phyloP scores from a whole-genome alignment of 495 filamentous ascomycete species.

The Podospora sp. region DNA sequence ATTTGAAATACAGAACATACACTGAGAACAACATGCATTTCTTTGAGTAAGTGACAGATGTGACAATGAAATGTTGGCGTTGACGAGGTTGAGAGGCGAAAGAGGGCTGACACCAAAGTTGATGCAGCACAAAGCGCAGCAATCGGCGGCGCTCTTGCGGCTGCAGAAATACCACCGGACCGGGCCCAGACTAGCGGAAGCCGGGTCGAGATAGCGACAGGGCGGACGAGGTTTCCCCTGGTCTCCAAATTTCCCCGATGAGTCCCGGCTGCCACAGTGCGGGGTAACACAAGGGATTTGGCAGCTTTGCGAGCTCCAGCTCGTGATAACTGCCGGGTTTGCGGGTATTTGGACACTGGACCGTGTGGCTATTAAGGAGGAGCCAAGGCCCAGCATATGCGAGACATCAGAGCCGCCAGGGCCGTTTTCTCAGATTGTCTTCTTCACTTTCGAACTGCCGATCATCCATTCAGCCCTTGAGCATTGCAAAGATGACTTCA shows the following conservation, averaged over 20 bases:
- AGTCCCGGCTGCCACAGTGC: not conserved
- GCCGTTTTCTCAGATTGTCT: not conserved
- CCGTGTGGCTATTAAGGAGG: not conserved
- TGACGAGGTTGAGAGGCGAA: not conserved
- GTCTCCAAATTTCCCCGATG: not conserved
- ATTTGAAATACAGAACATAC: no score
- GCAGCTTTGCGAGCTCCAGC: not conserved
- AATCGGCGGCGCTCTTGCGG: not conserved
- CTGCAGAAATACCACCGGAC: not conserved
- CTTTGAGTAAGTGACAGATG: no score
- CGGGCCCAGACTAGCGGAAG: not conserved
- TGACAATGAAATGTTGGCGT: no score
- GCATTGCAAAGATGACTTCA: conserved; percentile 38
- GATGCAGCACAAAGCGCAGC: not conserved
- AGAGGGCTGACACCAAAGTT: not conserved
- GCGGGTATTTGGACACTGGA: not conserved
- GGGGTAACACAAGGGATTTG: not conserved
- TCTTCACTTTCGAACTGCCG: not conserved
- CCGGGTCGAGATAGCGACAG: not conserved
- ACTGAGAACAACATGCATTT: no score
- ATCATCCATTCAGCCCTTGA: no score
- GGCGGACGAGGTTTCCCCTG: not conserved
- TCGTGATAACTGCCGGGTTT: not conserved
- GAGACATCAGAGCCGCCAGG: not conserved
- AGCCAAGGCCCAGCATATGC: not conserved